Conservation (phyloP, 2,329 filamentous ascomycete species). For the Trichoderma endophyticum region DNA sequence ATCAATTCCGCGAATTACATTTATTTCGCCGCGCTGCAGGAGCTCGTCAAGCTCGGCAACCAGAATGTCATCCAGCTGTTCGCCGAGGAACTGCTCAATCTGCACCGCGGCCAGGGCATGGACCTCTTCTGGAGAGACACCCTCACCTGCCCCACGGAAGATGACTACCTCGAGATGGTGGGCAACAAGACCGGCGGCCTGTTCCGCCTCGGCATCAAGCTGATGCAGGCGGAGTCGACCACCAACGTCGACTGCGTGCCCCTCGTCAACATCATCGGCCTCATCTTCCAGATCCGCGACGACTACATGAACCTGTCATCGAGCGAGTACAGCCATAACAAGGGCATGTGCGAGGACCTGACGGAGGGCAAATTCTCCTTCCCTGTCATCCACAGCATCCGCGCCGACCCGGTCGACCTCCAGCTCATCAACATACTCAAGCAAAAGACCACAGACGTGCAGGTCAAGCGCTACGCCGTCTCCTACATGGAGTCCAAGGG, state of each 20-base stretch:
- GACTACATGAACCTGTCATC: conserved; percentile 87
- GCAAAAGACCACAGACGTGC: conserved; percentile 80
- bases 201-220: conserved; percentile 78
- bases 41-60: conserved; percentile 69
- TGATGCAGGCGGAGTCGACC: conserved; percentile 75
- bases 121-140: conserved; percentile 88
- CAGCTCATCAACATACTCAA: conserved; percentile 89
- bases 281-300: conserved; percentile 87
- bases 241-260: conserved; percentile 67
- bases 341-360: conserved; percentile 91
- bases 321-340: conserved; percentile 77
- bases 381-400: conserved; percentile 90
- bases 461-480: conserved; percentile 89
- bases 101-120: conserved; percentile 86
- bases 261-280: conserved; percentile 79
- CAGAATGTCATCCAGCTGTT: conserved; percentile 67
- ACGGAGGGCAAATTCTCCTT: conserved; percentile 98
- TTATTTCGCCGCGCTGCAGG: conserved; percentile 76
- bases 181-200: conserved; percentile 86
- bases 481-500: conserved; percentile 86
- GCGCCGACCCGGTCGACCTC: conserved; percentile 67
- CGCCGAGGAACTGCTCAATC: conserved; percentile 77
- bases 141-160: conserved; percentile 77
- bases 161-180: conserved; percentile 94
- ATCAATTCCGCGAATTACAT: conserved; percentile 91